phyloP scores from a whole-genome alignment of 1,284 basidiomycete genomes.

The Mycosarcoma mackinlayi region DNA sequence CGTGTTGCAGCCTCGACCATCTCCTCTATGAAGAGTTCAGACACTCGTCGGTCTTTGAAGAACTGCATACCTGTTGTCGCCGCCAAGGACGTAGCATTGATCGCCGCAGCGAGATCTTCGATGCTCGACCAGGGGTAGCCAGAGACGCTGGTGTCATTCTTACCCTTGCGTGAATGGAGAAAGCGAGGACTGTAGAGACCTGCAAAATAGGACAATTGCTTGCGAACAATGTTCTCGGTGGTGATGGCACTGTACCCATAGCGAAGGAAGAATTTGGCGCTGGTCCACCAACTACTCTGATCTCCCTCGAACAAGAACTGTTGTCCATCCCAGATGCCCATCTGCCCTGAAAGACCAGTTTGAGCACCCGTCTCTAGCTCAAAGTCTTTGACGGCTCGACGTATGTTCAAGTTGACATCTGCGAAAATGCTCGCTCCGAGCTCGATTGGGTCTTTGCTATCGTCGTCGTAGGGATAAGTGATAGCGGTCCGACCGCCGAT shows the following conservation, averaged over 20 bases:
- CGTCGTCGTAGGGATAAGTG: slow-evolving; percentile 81
- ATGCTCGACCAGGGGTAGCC: slow-evolving; percentile 75
- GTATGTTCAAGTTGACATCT: slow-evolving; percentile 77
- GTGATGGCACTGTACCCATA: slow-evolving; percentile 81
- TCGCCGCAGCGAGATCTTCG: slow-evolving; percentile 72
- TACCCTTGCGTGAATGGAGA: slow-evolving; percentile 68
- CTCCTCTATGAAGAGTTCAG: slow-evolving; percentile 73
- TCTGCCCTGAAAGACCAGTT: slow-evolving; percentile 22
- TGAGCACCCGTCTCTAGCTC: slow-evolving; percentile 28
- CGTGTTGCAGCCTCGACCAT: slow-evolving; percentile 84
- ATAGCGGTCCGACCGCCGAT: slow-evolving; percentile 85
- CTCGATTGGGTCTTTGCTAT: slow-evolving; percentile 73
- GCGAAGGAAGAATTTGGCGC: slow-evolving; percentile 72
- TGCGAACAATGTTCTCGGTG: slow-evolving; percentile 73
- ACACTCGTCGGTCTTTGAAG: slow-evolving; percentile 47
- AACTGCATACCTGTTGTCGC: slow-evolving; percentile 63
- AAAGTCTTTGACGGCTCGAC: slow-evolving; percentile 44
- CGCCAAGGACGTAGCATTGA: slow-evolving; percentile 72
- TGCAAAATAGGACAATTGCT: slow-evolving; percentile 70
- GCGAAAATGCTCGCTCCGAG: slow-evolving; percentile 92
- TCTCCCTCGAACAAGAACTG: slow-evolving; percentile 63
- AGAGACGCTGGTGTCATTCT: slow-evolving; percentile 3
- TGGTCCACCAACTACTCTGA: slow-evolving; percentile 62
- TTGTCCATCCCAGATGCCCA: slow-evolving; percentile 81
- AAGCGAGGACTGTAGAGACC: slow-evolving; percentile 75